These are phyloP conservation scores for Escovopsis sp. DNA, from an alignment of 2,329 filamentous ascomycete genomes.

Conservation along the genomic window DNA sequence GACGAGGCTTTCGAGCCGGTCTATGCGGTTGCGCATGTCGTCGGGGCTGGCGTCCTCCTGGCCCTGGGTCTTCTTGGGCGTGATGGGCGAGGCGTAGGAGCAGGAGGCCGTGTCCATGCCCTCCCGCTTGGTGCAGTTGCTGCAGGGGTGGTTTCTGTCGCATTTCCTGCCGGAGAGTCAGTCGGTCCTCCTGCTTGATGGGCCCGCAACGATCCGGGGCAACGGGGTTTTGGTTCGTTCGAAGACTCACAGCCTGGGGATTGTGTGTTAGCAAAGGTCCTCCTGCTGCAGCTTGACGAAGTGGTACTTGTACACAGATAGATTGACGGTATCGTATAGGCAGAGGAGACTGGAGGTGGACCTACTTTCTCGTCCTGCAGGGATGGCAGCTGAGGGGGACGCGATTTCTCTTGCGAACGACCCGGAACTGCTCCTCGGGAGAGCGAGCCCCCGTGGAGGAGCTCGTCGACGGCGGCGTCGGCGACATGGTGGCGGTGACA, in stretches of 20 bases:
- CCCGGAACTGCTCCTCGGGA: slow-evolving; percentile 71
- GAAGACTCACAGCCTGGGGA: slow-evolving; percentile 21
- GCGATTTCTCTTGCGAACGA: slow-evolving; percentile 82
- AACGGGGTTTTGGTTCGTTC: not conserved
- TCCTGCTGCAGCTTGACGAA: not conserved
- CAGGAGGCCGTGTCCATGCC: slow-evolving; percentile 67
- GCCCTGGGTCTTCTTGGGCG: slow-evolving; percentile 59
- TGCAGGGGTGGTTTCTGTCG: slow-evolving; percentile 79
- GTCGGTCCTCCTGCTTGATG: not conserved
- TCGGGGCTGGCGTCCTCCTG: slow-evolving; percentile 52
- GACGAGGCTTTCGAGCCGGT: slow-evolving; percentile 82
- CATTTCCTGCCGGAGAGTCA: slow-evolving; percentile 52
- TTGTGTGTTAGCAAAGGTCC: slow-evolving; percentile 6
- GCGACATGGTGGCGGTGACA: slow-evolving; percentile 39
- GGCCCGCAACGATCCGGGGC: too few relatives aligned
- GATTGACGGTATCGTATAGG: too few relatives aligned
- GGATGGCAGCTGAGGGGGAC: slow-evolving; percentile 84
- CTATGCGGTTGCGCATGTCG: slow-evolving; percentile 98
- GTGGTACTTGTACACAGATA: too few relatives aligned
- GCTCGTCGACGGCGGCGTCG: slow-evolving; percentile 62
- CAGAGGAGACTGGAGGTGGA: not conserved
- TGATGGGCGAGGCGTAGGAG: slow-evolving; percentile 60
- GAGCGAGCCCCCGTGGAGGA: slow-evolving; percentile 65
- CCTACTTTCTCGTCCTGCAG: slow-evolving; percentile 78
- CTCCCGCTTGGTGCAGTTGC: slow-evolving; percentile 87